Conservation (phyloP, 345 rosid species). For the Leavenworthia alabamica region DNA sequence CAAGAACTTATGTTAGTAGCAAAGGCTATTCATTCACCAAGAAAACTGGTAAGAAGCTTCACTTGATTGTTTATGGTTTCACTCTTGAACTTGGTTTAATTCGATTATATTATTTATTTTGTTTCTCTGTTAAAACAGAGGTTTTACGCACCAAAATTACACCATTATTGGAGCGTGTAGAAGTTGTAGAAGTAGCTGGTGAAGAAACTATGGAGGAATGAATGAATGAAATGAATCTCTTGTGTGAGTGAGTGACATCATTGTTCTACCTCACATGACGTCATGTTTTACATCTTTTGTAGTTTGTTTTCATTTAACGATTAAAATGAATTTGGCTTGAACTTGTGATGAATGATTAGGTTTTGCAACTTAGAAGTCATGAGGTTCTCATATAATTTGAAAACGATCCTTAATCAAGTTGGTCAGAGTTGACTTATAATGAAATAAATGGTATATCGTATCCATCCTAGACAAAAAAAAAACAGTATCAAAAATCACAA, state of each 20-base stretch:
- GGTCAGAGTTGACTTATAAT: no score
- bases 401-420: no score
- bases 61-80: neutral
- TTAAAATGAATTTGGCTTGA: neutral
- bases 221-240: no score
- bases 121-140: slow-evolving; percentile 41
- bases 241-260: no score
- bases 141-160: slow-evolving; percentile 58
- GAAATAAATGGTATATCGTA: no score
- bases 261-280: no score
- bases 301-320: neutral
- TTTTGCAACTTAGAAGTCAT: neutral
- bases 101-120: neutral
- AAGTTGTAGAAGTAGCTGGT: slow-evolving; percentile 42
- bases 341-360: neutral
- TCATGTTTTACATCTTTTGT: neutral
- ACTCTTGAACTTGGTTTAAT: neutral
- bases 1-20: slow-evolving; percentile 52
- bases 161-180: slow-evolving; percentile 45
- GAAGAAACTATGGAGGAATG: slow-evolving; percentile 80
- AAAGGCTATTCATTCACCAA: slow-evolving; percentile 61
- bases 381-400: neutral
- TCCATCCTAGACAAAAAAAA: no score
- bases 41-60: slow-evolving; percentile 51
- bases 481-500: no score